These are phyloP conservation scores for Guyanaporus albipodus DNA, from an alignment of 768 basidiomycete species.

Conservation along the genomic window DNA sequence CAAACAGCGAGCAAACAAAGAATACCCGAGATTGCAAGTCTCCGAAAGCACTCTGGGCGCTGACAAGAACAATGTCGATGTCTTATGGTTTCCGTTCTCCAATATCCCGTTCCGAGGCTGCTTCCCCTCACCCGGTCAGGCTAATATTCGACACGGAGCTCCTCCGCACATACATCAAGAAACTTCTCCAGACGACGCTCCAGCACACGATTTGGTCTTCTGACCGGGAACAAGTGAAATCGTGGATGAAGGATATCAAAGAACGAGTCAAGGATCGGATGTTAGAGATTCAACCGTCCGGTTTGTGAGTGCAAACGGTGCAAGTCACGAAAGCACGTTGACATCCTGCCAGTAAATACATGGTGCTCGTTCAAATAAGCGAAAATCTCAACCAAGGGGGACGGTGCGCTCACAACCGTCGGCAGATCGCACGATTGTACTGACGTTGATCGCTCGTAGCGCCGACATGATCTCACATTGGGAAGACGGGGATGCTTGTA, in stretches of 20 bases:
- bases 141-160: slow-evolving; percentile 66
- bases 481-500: slow-evolving; percentile 79
- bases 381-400: slow-evolving; percentile 85
- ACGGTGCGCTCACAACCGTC: slow-evolving; percentile 46
- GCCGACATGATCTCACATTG: slow-evolving; percentile 83
- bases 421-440: slow-evolving; percentile 2
- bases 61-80: slow-evolving; percentile 22
- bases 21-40: not conserved
- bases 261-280: slow-evolving; percentile 84
- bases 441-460: slow-evolving; percentile 35
- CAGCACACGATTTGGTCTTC: slow-evolving; percentile 61
- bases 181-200: slow-evolving; percentile 67
- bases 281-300: slow-evolving; percentile 75
- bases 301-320: slow-evolving; percentile 58
- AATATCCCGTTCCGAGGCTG: slow-evolving; percentile 55
- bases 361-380: slow-evolving; percentile 80
- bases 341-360: slow-evolving; percentile 62
- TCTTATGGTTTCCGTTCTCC: slow-evolving; percentile 52
- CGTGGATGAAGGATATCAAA: slow-evolving; percentile 80
- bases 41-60: not conserved
- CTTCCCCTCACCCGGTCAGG: slow-evolving; percentile 45
- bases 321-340: slow-evolving; percentile 8
- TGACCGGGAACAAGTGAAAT: slow-evolving; percentile 66
- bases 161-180: slow-evolving; percentile 78
- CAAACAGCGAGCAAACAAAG: slow-evolving; percentile 29